Evolutionary conservation across 139 green algal genomes (phyloP).

Genomic region (Closterium sp.): DNA sequence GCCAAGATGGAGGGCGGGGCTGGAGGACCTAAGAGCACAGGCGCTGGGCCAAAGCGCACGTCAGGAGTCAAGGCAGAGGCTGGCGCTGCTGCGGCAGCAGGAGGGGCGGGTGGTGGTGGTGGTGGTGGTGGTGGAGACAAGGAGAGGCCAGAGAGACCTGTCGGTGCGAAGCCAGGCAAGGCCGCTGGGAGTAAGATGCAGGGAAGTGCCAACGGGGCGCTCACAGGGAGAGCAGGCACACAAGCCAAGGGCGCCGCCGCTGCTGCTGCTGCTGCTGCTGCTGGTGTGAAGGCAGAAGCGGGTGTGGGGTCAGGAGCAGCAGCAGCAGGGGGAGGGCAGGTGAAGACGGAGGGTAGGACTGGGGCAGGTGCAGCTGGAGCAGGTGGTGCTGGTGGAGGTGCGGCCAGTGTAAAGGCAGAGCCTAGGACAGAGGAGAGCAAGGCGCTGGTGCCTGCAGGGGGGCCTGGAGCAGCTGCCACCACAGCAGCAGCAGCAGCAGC

Average conservation of each 20-base stretch:
- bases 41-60: neutral
- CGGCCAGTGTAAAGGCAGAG: neutral
- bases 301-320: neutral
- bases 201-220: neutral
- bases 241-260: neutral
- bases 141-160: neutral
- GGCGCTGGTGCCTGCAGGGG: neutral
- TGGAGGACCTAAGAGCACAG: neutral
- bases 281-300: neutral
- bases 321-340: neutral
- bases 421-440: neutral
- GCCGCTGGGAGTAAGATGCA: neutral
- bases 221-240: neutral
- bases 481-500: neutral
- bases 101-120: neutral
- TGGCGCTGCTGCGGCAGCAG: conserved; percentile 2
- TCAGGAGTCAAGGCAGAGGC: neutral
- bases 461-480: neutral
- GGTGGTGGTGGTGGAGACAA: neutral
- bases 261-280: neutral
- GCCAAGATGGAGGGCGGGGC: neutral
- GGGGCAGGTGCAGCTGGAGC: neutral
- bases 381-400: neutral
- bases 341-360: neutral
- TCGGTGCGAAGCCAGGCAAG: neutral